Percentiles rank a stretch among this genome's conserved stretches.
Evolutionary conservation across 805 yeast genomes (phyloP).

Genomic region (Metschnikowia borealis): DNA sequence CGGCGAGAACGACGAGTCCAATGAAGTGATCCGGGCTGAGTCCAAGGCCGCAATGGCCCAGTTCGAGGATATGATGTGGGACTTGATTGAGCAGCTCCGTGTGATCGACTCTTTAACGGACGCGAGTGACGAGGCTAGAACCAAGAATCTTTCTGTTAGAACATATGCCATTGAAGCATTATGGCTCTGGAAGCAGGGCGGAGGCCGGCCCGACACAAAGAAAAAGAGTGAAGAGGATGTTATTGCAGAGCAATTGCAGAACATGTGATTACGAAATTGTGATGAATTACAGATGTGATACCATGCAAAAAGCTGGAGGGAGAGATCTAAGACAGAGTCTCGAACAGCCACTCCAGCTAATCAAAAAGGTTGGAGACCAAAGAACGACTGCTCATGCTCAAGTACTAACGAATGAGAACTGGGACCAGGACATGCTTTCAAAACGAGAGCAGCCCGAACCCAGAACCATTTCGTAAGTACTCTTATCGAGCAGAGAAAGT

Average conservation of each 20-base stretch:
- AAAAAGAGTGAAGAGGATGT: constrained; percentile 25
- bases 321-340: not conserved
- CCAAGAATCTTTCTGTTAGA: constrained; percentile 67
- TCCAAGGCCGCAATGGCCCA: constrained; percentile 26
- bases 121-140: constrained; percentile 61
- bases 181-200: constrained; percentile 76
- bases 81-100: constrained; percentile 56
- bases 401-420: not conserved
- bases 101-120: constrained; percentile 64
- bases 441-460: constrained; percentile 8
- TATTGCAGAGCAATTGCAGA: constrained; percentile 21
- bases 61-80: constrained; percentile 65
- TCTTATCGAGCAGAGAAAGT: not conserved
- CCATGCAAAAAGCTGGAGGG: constrained; percentile 4
- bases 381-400: not conserved
- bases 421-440: constrained; percentile 5
- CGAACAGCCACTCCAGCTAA: not conserved
- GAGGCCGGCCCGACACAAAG: constrained; percentile 27
- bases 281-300: constrained; percentile 4
- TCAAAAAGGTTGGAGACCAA: constrained; percentile 1
- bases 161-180: constrained; percentile 85
- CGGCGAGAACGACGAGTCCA: constrained; percentile 27
- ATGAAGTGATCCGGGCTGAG: constrained; percentile 37
- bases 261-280: constrained; percentile 6
- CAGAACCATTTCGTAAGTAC: not conserved